Conservation (phyloP, 768 basidiomycete genomes). For the Pisolithus sp. region DNA sequence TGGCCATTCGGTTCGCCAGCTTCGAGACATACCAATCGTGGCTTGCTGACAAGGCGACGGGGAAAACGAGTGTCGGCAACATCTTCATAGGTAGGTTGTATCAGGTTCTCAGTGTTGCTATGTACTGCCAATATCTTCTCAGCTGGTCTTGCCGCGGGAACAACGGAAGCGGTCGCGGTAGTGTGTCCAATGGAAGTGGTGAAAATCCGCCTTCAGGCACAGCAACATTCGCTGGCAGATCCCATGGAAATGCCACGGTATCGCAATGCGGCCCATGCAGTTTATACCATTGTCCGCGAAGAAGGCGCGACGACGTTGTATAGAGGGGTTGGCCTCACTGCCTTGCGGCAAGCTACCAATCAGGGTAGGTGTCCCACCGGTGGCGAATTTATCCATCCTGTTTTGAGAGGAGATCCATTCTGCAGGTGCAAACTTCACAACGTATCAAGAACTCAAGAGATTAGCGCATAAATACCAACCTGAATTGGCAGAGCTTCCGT, state of each 20-base stretch:
- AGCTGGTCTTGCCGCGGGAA: constrained; percentile 94
- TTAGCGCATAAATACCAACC: constrained; percentile 75
- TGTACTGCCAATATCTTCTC: not conserved
- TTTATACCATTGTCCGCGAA: constrained; percentile 89
- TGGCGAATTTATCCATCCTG: not conserved
- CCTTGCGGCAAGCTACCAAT: constrained; percentile 94
- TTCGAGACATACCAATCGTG: constrained; percentile 92
- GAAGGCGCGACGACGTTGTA: constrained; percentile 84
- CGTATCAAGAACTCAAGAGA: constrained; percentile 95
- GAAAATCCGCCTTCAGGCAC: constrained; percentile 96
- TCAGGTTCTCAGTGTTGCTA: not conserved
- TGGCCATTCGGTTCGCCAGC: constrained; percentile 97
- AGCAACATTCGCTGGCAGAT: constrained; percentile 94
- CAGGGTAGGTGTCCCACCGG: constrained; percentile 52
- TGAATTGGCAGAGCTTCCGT: constrained; percentile 71
- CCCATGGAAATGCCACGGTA: constrained; percentile 91
- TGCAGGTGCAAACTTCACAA: constrained; percentile 92
- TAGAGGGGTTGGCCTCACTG: constrained; percentile 89
- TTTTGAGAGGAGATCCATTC: constrained; percentile 5
- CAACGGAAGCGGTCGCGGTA: constrained; percentile 90
- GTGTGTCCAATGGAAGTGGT: constrained; percentile 99
- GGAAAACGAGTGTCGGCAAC: constrained; percentile 67
- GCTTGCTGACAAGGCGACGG: constrained; percentile 70
- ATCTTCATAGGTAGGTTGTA: constrained; percentile 76
- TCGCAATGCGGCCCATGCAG: constrained; percentile 94